A percentile compares a stretch with the other conserved stretches of the same genome.
phyloP scores from a whole-genome alignment of 768 basidiomycete genomes.

The Amanita polypyramis region DNA sequence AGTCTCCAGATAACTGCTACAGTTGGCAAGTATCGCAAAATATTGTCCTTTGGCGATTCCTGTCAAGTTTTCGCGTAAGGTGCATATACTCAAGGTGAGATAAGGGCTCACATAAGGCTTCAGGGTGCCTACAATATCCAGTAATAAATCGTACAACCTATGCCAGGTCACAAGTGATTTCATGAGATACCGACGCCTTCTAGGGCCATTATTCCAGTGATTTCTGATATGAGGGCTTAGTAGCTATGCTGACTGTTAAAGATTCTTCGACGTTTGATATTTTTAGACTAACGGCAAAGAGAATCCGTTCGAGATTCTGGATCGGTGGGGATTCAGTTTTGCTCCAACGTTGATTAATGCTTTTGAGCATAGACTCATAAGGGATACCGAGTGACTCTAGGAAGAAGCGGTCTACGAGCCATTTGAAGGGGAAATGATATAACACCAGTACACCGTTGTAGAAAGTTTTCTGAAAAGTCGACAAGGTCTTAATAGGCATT shows the following conservation, averaged over 20 bases:
- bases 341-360: conserved; percentile 27
- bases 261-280: neutral
- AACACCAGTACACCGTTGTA: conserved; percentile 48
- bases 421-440: conserved; percentile 35
- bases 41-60: conserved; percentile 22
- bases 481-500: neutral
- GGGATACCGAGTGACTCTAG: conserved; percentile 48
- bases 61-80: conserved; percentile 10
- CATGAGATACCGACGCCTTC: conserved; percentile 54
- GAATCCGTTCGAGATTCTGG: conserved; percentile 25
- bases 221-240: conserved; percentile 48
- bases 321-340: conserved; percentile 27
- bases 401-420: conserved; percentile 58
- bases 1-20: conserved; percentile 50
- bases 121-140: conserved; percentile 21
- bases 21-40: conserved; percentile 32
- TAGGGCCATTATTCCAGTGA: conserved; percentile 58
- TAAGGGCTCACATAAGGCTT: conserved; percentile 17
- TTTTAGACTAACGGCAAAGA: conserved; percentile 28
- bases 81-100: conserved; percentile 1
- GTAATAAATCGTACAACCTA: conserved; percentile 38
- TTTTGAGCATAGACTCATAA: conserved; percentile 34
- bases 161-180: conserved; percentile 63
- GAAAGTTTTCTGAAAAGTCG: conserved; percentile 35
- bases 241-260: conserved; percentile 29